Evolutionary conservation across 2,329 filamentous ascomycete species (phyloP).

Genomic region (Aspergillus novoparasiticus): DNA sequence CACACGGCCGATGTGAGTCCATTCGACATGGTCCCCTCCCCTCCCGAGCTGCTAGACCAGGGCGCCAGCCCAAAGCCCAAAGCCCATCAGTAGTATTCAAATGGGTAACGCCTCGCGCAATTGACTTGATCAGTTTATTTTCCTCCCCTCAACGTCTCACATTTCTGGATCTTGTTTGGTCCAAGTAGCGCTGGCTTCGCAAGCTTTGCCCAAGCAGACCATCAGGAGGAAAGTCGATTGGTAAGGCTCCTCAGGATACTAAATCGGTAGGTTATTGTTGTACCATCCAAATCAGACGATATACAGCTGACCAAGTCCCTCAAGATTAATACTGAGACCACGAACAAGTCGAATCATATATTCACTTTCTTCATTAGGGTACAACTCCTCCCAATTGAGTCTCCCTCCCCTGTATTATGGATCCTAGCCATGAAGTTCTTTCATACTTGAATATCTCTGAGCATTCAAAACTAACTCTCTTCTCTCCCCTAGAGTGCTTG

Average conservation of each 20-base stretch:
- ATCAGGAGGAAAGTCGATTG: neutral
- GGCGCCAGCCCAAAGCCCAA: conserved; percentile 20
- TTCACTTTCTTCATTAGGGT: neutral
- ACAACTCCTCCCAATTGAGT: neutral
- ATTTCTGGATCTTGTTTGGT: conserved; percentile 25
- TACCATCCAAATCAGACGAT: neutral
- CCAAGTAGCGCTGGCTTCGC: conserved; percentile 35
- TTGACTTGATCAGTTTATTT: conserved; percentile 14
- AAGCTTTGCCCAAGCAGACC: conserved; percentile 13
- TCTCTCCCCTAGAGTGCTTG: neutral
- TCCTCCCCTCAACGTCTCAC: conserved; percentile 22
- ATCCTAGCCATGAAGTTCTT: neutral
- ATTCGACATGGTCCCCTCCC: conserved; percentile 12
- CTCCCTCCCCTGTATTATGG: neutral
- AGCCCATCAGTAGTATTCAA: conserved; percentile 36
- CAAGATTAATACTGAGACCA: neutral
- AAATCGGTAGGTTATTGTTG: neutral
- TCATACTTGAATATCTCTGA: neutral
- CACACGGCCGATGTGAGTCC: conserved; percentile 16
- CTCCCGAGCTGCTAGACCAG: conserved; percentile 19
- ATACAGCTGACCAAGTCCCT: neutral
- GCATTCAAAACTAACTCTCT: neutral
- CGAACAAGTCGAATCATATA: neutral
- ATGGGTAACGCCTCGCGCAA: conserved; percentile 17
- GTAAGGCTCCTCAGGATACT: neutral